These are phyloP conservation scores for Camelina laxa DNA, from an alignment of 345 rosid species.

Conservation along the genomic window DNA sequence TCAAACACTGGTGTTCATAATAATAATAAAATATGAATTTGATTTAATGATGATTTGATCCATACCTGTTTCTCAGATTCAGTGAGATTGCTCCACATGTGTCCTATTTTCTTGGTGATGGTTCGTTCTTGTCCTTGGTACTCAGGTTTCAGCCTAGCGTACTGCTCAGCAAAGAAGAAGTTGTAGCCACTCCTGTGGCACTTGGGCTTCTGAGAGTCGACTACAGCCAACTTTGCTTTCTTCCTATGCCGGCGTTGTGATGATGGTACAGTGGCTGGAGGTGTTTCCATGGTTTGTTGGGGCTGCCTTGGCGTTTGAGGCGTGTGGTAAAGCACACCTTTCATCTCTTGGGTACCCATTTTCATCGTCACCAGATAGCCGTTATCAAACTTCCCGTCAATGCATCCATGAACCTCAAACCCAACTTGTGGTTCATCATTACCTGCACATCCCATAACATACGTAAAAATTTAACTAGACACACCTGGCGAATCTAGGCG, in stretches of 20 bases:
- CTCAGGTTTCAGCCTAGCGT: constrained; percentile 64
- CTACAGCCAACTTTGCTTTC: constrained; percentile 53
- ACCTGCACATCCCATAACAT: constrained; percentile 31
- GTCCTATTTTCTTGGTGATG: constrained; percentile 71
- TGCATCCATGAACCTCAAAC: constrained; percentile 59
- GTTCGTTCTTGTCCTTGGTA: constrained; percentile 61
- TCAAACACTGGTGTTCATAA: background rate
- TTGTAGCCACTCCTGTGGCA: constrained; percentile 81
- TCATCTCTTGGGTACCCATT: constrained; percentile 61
- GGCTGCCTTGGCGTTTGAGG: constrained; percentile 43
- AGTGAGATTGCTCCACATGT: constrained; percentile 68
- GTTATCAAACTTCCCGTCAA: constrained; percentile 84
- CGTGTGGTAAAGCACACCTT: constrained; percentile 83
- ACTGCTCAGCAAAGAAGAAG: constrained; percentile 72
- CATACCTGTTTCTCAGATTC: constrained; percentile 77
- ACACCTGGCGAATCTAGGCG: background rate
- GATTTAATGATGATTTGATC: constrained; percentile 1
- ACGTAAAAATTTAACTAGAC: background rate
- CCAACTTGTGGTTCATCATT: constrained; percentile 45
- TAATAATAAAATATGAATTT: background rate
- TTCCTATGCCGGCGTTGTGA: constrained; percentile 54
- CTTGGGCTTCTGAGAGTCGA: constrained; percentile 68
- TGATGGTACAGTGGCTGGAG: constrained; percentile 29
- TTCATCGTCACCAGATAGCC: constrained; percentile 82
- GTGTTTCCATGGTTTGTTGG: constrained; percentile 34